These are phyloP conservation scores for Mycena vulgaris DNA, from an alignment of 768 basidiomycete species.

Conservation along the genomic window DNA sequence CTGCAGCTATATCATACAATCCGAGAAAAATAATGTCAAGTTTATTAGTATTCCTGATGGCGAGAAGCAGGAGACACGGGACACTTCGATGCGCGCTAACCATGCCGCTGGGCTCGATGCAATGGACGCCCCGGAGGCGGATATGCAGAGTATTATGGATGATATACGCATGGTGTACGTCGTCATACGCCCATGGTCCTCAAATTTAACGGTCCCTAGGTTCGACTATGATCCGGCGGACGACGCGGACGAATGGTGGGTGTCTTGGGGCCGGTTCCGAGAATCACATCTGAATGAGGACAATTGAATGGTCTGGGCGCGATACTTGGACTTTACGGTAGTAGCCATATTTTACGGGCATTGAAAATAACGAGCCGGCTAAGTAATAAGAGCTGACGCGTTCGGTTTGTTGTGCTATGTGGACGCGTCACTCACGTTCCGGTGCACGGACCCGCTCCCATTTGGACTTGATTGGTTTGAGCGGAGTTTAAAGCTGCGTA, in stretches of 20 bases:
- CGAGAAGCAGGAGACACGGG: constrained; percentile 5
- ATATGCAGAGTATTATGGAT: constrained; percentile 21
- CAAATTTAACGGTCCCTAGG: neutral
- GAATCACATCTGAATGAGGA: too few species aligned
- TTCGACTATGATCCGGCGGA: constrained; percentile 19
- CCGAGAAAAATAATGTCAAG: neutral
- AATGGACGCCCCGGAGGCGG: neutral
- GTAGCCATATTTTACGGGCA: too few species aligned
- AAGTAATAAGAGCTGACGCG: too few species aligned
- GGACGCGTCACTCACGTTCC: too few species aligned
- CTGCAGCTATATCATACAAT: constrained; percentile 3
- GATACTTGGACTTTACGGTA: too few species aligned
- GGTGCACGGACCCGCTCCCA: too few species aligned
- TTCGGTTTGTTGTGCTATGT: too few species aligned
- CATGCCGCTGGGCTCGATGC: constrained; percentile 26
- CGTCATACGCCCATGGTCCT: too few species aligned
- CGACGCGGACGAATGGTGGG: constrained; percentile 35
- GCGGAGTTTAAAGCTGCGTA: too few species aligned
- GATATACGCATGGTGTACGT: constrained; percentile 28
- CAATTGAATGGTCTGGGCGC: too few species aligned
- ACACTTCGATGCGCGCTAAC: constrained; percentile 24
- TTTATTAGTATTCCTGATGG: constrained; percentile 26
- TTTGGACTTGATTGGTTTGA: too few species aligned
- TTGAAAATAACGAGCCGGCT: too few species aligned
- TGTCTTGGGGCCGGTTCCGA: constrained; percentile 23